A percentile compares a stretch with the other conserved stretches of the same genome.
Evolutionary conservation across 2,329 filamentous ascomycete genomes (phyloP).

Genomic region (Penicillium brevicompactum): DNA sequence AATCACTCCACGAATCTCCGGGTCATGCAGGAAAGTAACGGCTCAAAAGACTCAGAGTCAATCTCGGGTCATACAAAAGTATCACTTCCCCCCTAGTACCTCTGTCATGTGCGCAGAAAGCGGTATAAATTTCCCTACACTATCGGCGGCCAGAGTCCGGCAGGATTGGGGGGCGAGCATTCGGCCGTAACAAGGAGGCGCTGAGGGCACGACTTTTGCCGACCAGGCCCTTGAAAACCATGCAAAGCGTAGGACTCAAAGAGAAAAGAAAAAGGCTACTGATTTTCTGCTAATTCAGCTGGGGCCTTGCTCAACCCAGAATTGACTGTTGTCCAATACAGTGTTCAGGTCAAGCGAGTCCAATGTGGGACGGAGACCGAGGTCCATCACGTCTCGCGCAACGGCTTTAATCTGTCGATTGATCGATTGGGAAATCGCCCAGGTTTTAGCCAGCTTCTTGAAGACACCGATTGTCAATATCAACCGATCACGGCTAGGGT

Average conservation of each 20-base stretch:
- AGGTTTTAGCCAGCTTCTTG: constrained; percentile 68
- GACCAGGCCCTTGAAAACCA: not conserved
- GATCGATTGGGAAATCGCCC: constrained; percentile 71
- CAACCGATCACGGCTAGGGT: constrained; percentile 67
- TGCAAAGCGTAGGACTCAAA: not conserved
- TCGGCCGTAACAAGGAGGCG: not conserved
- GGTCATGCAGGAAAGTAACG: not conserved
- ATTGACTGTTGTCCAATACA: constrained; percentile 37
- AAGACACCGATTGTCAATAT: constrained; percentile 77
- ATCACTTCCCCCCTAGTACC: not conserved
- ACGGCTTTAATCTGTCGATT: constrained; percentile 74
- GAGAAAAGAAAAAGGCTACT: not conserved
- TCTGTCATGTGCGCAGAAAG: not conserved
- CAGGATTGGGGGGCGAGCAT: not conserved
- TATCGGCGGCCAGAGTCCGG: not conserved
- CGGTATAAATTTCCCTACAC: not conserved
- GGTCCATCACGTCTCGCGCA: constrained; percentile 69
- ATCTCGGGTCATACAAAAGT: not conserved
- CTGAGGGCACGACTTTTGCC: not conserved
- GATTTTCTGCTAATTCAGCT: constrained; percentile 15
- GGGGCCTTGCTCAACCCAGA: constrained; percentile 35
- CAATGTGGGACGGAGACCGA: constrained; percentile 40
- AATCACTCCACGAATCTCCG: not conserved
- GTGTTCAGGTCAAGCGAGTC: constrained; percentile 39
- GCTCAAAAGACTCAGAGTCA: not conserved